These are phyloP conservation scores for Fonsecaea pedrosoi DNA, from an alignment of 2,329 filamentous ascomycete species.

Conservation along the genomic window DNA sequence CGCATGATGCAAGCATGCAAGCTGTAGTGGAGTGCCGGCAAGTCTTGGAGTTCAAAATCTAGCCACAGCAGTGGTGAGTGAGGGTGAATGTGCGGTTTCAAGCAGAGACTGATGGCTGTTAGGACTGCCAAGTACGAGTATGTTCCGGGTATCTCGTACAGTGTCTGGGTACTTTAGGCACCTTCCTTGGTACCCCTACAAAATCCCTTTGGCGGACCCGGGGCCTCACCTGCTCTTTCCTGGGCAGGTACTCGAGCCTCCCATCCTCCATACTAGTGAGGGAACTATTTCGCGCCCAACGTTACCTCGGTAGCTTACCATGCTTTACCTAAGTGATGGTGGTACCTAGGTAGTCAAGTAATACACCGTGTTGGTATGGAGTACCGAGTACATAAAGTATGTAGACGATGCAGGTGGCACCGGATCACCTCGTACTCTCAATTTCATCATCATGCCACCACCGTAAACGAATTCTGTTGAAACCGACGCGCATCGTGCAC, in stretches of 20 bases:
- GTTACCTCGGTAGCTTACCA: conserved; percentile 4
- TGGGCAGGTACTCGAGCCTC: background rate
- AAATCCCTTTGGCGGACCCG: too few relatives aligned
- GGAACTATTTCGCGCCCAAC: background rate
- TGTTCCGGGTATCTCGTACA: too few relatives aligned
- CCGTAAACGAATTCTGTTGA: background rate
- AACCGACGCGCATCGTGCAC: background rate
- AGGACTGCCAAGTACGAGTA: background rate
- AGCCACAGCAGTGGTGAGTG: background rate
- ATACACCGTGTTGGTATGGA: background rate
- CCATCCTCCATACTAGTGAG: background rate
- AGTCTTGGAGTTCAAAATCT: background rate
- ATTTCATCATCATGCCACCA: background rate
- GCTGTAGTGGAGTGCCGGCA: background rate
- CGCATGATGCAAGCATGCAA: background rate
- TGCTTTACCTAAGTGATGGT: background rate
- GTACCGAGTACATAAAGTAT: background rate
- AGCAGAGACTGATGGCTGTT: background rate
- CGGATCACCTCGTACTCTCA: too few relatives aligned
- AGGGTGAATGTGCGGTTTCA: background rate
- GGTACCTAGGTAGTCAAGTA: background rate
- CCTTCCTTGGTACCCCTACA: background rate
- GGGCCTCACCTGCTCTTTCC: background rate
- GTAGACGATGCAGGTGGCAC: too few relatives aligned
- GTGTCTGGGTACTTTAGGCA: background rate